A percentile compares a stretch with the other conserved stretches of the same genome.
These are phyloP conservation scores for Actinomortierella wolfii DNA, from an alignment of 371 early-diverging fungal species.

Conservation along the genomic window DNA sequence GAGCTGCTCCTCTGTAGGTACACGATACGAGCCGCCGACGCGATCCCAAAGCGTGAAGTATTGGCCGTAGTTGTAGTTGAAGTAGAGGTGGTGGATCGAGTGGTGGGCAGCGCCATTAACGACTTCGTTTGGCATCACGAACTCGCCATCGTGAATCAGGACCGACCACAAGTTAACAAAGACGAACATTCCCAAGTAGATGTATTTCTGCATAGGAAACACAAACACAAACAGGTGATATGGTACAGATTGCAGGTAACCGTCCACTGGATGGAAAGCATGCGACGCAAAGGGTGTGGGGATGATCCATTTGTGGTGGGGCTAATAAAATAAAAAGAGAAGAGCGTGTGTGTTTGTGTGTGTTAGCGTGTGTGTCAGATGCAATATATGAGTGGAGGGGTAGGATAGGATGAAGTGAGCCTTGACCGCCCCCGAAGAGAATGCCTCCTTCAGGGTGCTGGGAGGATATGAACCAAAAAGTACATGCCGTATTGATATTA, in stretches of 20 bases:
- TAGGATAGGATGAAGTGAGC: constrained; percentile 8
- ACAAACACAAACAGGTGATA: constrained; percentile 89
- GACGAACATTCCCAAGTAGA: constrained; percentile 85
- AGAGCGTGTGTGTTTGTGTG: background rate
- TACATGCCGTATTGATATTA: background rate
- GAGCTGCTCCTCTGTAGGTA: constrained; percentile 73
- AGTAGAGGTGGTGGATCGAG: constrained; percentile 94
- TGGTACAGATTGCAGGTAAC: constrained; percentile 93
- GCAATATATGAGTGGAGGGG: constrained; percentile 5
- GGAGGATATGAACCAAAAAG: constrained; percentile 1
- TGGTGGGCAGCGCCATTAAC: constrained; percentile 93
- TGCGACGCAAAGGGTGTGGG: constrained; percentile 96
- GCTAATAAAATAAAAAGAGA: constrained; percentile 24
- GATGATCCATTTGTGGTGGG: constrained; percentile 81
- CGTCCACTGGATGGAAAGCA: constrained; percentile 95
- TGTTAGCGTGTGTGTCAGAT: background rate
- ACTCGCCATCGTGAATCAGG: constrained; percentile 93
- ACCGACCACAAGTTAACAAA: constrained; percentile 96
- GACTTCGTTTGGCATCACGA: constrained; percentile 15
- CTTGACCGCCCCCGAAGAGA: constrained; percentile 63
- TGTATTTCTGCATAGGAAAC: constrained; percentile 88
- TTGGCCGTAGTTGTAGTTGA: constrained; percentile 98
- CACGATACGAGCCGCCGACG: constrained; percentile 73
- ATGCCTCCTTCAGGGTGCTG: constrained; percentile 27
- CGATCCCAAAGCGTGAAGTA: constrained; percentile 92